A percentile compares a stretch with the other conserved stretches of the same genome.
Evolutionary conservation across 257 asterid species (phyloP).

Genomic region (Jaltomata sinuosa): DNA sequence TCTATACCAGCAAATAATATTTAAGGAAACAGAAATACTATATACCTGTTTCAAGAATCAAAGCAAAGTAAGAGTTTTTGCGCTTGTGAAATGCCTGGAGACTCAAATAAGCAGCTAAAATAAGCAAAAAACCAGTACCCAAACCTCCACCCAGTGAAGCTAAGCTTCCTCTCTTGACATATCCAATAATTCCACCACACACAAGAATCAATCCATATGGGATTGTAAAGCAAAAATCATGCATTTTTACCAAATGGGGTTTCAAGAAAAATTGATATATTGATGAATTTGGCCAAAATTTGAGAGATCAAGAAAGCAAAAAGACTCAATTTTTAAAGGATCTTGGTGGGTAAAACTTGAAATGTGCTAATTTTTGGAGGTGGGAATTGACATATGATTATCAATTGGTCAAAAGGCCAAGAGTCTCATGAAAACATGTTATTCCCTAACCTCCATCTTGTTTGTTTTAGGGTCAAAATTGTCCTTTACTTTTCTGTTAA

Average conservation of each 20-base stretch:
- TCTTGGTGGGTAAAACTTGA: not conserved
- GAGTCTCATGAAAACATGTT: not conserved
- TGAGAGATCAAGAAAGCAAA: not conserved
- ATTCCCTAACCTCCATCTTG: not conserved
- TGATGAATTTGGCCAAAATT: not conserved
- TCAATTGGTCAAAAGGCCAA: not conserved
- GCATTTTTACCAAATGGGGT: slow-evolving; percentile 39
- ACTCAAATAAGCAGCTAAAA: slow-evolving; percentile 87
- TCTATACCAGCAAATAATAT: not conserved
- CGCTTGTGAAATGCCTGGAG: slow-evolving; percentile 83
- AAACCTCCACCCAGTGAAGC: slow-evolving; percentile 82
- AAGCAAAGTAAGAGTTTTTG: slow-evolving; percentile 65
- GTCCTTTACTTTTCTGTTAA: not conserved
- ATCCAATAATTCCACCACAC: slow-evolving; percentile 80
- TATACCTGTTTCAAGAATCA: slow-evolving; percentile 67
- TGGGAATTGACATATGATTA: not conserved
- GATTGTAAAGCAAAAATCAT: slow-evolving; percentile 95
- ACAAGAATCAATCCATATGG: slow-evolving; percentile 80
- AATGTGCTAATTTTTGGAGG: not conserved
- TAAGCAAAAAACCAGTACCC: slow-evolving; percentile 70
- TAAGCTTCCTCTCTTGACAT: slow-evolving; percentile 60
- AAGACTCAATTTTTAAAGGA: not conserved
- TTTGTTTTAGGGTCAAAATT: not conserved
- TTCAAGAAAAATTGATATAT: not conserved
- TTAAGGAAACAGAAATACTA: slow-evolving; percentile 1